Evolutionary conservation across 2,329 filamentous ascomycete genomes (phyloP).

Genomic region (Magnaporthiopsis rhizophila): DNA sequence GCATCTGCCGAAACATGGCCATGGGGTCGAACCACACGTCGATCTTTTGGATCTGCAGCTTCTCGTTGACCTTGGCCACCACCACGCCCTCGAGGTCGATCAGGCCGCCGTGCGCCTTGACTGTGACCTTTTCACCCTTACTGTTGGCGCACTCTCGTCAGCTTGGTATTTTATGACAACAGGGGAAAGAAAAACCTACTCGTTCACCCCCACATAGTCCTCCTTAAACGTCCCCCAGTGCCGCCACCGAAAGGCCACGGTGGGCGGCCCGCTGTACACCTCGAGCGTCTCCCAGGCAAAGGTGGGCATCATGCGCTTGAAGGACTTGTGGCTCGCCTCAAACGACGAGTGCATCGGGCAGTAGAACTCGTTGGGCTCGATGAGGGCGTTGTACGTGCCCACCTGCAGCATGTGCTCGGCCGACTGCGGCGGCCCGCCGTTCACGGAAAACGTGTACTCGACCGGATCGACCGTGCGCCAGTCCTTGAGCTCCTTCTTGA

Average conservation of each 20-base stretch:
- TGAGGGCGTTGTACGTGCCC: slow-evolving; percentile 63
- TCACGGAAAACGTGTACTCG: slow-evolving; percentile 56
- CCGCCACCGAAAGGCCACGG: slow-evolving; percentile 56
- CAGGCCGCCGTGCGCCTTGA: slow-evolving; percentile 49
- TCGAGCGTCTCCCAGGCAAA: slow-evolving; percentile 66
- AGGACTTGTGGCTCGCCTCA: slow-evolving; percentile 57
- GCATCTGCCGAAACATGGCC: slow-evolving; percentile 60
- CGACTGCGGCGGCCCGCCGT: slow-evolving; percentile 47
- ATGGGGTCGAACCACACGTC: slow-evolving; percentile 60
- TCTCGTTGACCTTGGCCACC: slow-evolving; percentile 53
- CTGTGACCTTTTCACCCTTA: slow-evolving; percentile 53
- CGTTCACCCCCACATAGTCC: slow-evolving; percentile 48
- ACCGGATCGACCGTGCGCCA: slow-evolving; percentile 57
- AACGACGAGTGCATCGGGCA: slow-evolving; percentile 54
- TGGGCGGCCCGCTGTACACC: slow-evolving; percentile 57
- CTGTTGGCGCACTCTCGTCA: slow-evolving; percentile 23
- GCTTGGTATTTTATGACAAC: not conserved
- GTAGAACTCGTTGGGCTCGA: slow-evolving; percentile 56
- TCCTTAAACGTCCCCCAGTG: slow-evolving; percentile 62
- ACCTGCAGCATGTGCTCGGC: slow-evolving; percentile 59
- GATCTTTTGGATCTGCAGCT: slow-evolving; percentile 47
- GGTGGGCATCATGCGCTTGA: slow-evolving; percentile 65
- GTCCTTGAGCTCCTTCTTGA: slow-evolving; percentile 52
- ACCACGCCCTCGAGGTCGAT: slow-evolving; percentile 59
- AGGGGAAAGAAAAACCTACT: not conserved